phyloP scores from a whole-genome alignment of 768 basidiomycete genomes.

The Chalciporus sphaerocephalus region DNA sequence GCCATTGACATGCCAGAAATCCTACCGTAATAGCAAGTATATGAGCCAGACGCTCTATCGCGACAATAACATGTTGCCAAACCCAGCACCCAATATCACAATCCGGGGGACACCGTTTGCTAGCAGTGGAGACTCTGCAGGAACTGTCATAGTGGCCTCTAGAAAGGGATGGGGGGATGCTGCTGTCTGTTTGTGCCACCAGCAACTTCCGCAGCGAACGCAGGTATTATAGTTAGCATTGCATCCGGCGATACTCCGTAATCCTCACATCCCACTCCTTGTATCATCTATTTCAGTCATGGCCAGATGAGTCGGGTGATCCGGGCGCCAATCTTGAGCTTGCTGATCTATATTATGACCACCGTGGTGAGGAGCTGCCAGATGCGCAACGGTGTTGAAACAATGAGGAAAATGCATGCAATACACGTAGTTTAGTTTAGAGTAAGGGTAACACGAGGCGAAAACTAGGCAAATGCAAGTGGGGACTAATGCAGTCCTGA shows the following conservation, averaged over 20 bases:
- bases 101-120: not conserved
- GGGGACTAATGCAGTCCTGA: conserved; percentile 12
- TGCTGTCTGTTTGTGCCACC: too few species aligned
- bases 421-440: not conserved
- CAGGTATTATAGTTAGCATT: not conserved
- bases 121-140: not conserved
- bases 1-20: not conserved
- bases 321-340: too few species aligned
- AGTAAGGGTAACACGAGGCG: conserved; percentile 18
- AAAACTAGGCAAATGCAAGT: conserved; percentile 11
- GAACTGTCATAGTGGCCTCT: not conserved
- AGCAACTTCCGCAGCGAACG: too few species aligned
- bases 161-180: not conserved
- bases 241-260: not conserved
- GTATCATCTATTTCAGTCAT: too few species aligned
- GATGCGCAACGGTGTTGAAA: conserved; percentile 17
- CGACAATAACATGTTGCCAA: not conserved
- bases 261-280: not conserved
- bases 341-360: not conserved
- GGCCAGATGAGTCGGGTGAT: too few species aligned
- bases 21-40: not conserved
- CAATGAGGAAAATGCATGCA: conserved; percentile 7
- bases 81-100: not conserved
- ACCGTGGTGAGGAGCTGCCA: not conserved
- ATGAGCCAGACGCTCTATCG: not conserved